Evolutionary conservation across 1,284 basidiomycete species (phyloP), one percentile per base, ranked within the genome.

Genomic region (Psilocybe mexicana): DNA sequence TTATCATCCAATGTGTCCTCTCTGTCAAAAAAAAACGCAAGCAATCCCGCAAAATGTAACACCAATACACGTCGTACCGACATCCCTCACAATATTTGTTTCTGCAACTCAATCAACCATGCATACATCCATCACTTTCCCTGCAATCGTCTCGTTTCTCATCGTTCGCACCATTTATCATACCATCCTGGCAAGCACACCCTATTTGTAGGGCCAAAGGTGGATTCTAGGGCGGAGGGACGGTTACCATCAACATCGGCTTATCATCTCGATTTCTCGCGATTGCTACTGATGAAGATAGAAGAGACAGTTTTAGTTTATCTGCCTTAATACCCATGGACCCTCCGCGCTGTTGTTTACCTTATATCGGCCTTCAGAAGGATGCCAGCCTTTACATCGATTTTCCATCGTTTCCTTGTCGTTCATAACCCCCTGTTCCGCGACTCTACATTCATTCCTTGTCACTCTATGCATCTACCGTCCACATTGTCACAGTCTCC

Each of bases 41-140:
- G 68, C 72, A 70, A 73, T 71, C 70, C 75, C 76, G 73, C 83
- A 90, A 90, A 90, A 89, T 91, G 88, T 91, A 90, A 80, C 80
- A 90, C 72, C 81, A 88, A 80, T 77, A 82, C 79, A 84, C 78
- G 79, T 83, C 82, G 75, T 71, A 74, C 77, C 80, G 82, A 82
- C 84, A 78, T 71, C 71, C 61, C 74, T 78, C 78, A 76, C 78
- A 80, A 79, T 80, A 76, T 80, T 72, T 79, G 78, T 85, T 78
- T 80, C 78, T 76, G 81, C 81, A 84, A 82, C 72, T 76, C 82
- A 79, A 79, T 84, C 62, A 63, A 64, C 38, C 85, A 85, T 79
- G 80, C 88, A 89, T 88, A 84, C 88, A 89, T 86, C 70, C 67
- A 71, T 78, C 78, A 76, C 79, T 83, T 81, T 84, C 83, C 78